Conservation (phyloP, 345 rosid genomes). For the rapeseed (Brassica napus) region DNA sequence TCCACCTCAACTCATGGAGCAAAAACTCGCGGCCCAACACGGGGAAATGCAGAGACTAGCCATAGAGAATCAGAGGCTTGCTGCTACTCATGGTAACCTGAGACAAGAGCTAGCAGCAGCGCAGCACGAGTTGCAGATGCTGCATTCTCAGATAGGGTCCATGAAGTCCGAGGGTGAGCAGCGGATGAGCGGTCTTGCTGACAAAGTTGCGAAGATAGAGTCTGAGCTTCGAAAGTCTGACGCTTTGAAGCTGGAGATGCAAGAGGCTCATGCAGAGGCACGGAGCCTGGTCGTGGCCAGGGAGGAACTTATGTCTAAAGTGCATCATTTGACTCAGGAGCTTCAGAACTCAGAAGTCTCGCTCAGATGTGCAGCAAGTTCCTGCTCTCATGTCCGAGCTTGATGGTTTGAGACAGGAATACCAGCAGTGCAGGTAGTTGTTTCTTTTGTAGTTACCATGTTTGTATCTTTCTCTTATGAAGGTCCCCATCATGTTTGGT, state of each 20-base stretch:
- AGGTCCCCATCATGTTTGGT: neutral
- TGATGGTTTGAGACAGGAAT: conserved; percentile 80
- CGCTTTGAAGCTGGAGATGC: conserved; percentile 66
- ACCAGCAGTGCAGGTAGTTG: conserved; percentile 86
- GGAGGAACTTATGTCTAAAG: conserved; percentile 79
- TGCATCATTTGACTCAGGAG: conserved; percentile 73
- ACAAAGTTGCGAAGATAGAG: conserved; percentile 77
- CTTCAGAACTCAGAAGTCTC: conserved; percentile 77
- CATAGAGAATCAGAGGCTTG: conserved; percentile 87
- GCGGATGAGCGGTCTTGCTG: conserved; percentile 63
- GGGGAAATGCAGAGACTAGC: conserved; percentile 88
- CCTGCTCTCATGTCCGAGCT: conserved; percentile 81
- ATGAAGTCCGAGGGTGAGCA: conserved; percentile 82
- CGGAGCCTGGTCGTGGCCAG: conserved; percentile 64
- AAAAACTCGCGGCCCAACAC: conserved; percentile 80
- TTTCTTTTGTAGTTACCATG: neutral
- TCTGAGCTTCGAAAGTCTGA: conserved; percentile 71
- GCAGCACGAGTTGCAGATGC: conserved; percentile 85
- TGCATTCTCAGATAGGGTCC: conserved; percentile 69
- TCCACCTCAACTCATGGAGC: conserved; percentile 85
- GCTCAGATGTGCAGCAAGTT: conserved; percentile 72
- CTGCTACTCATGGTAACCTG: conserved; percentile 68
- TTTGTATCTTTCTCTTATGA: neutral
- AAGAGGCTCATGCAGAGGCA: conserved; percentile 74
- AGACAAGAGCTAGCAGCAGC: conserved; percentile 89